Evolutionary conservation across 768 basidiomycete species (phyloP).

Genomic region (Russula vinacea): DNA sequence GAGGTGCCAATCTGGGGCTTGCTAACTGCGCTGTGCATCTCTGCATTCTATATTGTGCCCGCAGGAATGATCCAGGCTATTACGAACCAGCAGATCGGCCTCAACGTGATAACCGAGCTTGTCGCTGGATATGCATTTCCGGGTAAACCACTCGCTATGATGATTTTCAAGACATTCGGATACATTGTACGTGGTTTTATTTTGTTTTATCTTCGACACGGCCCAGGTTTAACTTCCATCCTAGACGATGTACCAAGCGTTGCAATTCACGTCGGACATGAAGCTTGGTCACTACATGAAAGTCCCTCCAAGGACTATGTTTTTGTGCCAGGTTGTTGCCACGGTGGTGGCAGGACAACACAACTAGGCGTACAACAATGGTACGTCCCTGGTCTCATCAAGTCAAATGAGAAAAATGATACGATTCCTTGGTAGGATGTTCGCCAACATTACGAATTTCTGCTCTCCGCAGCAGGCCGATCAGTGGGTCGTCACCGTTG

Average conservation of each 20-base stretch:
- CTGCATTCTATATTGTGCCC: conserved; percentile 69
- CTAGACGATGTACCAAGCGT: conserved; percentile 42
- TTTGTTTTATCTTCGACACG: background rate
- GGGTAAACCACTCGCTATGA: conserved; percentile 71
- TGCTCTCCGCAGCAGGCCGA: conserved; percentile 53
- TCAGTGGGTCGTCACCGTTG: conserved; percentile 16
- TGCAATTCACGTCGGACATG: conserved; percentile 73
- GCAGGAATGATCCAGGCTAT: conserved; percentile 80
- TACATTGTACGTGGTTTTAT: conserved; percentile 21
- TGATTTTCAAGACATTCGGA: conserved; percentile 63
- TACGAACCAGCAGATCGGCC: conserved; percentile 73
- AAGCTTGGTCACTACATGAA: conserved; percentile 77
- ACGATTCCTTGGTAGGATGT: conserved; percentile 41
- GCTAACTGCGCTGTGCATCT: conserved; percentile 46
- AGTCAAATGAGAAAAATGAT: background rate
- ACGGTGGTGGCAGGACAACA: conserved; percentile 55
- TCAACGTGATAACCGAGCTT: conserved; percentile 69
- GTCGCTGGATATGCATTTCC: conserved; percentile 59
- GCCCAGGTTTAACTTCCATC: background rate
- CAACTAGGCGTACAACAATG: conserved; percentile 64
- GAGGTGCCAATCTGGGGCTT: conserved; percentile 68
- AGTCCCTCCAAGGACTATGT: conserved; percentile 43
- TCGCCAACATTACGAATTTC: conserved; percentile 61
- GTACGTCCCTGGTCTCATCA: conserved; percentile 16
- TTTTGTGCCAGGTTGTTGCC: conserved; percentile 54